Evolutionary conservation across 1,284 basidiomycete genomes (phyloP).

Genomic region (Apiotrichum gracile): DNA sequence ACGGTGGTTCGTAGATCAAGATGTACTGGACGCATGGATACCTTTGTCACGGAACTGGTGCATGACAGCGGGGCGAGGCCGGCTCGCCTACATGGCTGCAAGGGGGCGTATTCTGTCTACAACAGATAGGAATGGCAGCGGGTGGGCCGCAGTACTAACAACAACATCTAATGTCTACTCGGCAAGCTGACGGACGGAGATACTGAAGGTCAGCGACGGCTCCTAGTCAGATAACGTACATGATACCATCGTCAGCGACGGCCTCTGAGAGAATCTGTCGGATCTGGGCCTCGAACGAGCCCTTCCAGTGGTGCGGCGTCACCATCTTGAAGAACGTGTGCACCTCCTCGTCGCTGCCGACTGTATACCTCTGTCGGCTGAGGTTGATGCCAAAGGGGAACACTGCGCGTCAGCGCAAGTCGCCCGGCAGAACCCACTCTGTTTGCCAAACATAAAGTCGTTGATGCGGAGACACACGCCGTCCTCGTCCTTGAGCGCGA

Average conservation of each 20-base stretch:
- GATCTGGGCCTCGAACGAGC: background rate
- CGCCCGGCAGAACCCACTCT: background rate
- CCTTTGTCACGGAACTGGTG: background rate
- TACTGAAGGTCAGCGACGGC: background rate
- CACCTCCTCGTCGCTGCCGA: background rate
- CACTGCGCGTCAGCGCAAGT: background rate
- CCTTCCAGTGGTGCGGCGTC: background rate
- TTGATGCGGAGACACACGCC: background rate
- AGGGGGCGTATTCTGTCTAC: too few species aligned
- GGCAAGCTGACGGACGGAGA: background rate
- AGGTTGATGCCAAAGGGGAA: background rate
- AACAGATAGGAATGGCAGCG: too few species aligned
- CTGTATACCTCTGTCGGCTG: background rate
- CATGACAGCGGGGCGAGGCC: background rate
- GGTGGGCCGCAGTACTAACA: too few species aligned
- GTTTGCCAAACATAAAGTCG: background rate
- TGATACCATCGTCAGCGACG: background rate
- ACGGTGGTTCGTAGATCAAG: conserved; percentile 6
- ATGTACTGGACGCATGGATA: conserved; percentile 4
- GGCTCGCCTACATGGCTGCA: background rate
- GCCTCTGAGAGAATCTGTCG: background rate
- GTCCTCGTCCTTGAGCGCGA: background rate
- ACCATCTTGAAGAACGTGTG: background rate
- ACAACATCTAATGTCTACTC: too few species aligned
- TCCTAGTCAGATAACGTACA: background rate